These are phyloP conservation scores for Helenozyma rhizophorensis DNA, from an alignment of 805 yeast species.

Conservation along the genomic window DNA sequence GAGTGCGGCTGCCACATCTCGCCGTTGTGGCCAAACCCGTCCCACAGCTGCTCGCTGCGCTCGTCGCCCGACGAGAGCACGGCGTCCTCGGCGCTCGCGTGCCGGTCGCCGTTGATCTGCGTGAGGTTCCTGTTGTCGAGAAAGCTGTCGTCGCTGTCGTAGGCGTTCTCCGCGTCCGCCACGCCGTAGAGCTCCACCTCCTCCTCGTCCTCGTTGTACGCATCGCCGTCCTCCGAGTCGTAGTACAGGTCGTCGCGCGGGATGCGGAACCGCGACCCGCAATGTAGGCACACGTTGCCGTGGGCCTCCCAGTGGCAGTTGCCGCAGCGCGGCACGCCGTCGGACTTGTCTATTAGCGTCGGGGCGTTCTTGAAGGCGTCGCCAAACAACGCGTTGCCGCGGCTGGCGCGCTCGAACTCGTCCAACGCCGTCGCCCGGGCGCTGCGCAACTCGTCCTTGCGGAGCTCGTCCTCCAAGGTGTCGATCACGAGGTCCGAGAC, in stretches of 20 bases:
- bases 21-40: slow-evolving; percentile 5
- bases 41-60: slow-evolving; percentile 5
- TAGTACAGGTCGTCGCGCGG: slow-evolving; percentile 28
- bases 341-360: slow-evolving; percentile 56
- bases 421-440: slow-evolving; percentile 24
- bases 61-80: slow-evolving; percentile 12
- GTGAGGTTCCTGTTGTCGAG: slow-evolving; percentile 14
- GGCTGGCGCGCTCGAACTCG: slow-evolving; percentile 40
- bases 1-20: not conserved
- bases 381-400: slow-evolving; percentile 38
- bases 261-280: slow-evolving; percentile 50
- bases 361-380: slow-evolving; percentile 47
- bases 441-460: slow-evolving; percentile 18
- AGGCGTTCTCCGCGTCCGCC: slow-evolving; percentile 7
- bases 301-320: slow-evolving; percentile 79
- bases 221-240: slow-evolving; percentile 37
- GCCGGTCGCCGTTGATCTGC: slow-evolving; percentile 20
- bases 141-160: slow-evolving; percentile 17
- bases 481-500: slow-evolving; percentile 38
- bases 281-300: slow-evolving; percentile 63
- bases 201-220: slow-evolving; percentile 30
- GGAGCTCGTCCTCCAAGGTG: slow-evolving; percentile 21
- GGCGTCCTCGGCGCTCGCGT: slow-evolving; percentile 12
- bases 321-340: slow-evolving; percentile 72
- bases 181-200: slow-evolving; percentile 19